Percentiles rank a stretch among this genome's conserved stretches.
phyloP scores from a whole-genome alignment of 768 basidiomycete species.

The Cubamyces lactineus region DNA sequence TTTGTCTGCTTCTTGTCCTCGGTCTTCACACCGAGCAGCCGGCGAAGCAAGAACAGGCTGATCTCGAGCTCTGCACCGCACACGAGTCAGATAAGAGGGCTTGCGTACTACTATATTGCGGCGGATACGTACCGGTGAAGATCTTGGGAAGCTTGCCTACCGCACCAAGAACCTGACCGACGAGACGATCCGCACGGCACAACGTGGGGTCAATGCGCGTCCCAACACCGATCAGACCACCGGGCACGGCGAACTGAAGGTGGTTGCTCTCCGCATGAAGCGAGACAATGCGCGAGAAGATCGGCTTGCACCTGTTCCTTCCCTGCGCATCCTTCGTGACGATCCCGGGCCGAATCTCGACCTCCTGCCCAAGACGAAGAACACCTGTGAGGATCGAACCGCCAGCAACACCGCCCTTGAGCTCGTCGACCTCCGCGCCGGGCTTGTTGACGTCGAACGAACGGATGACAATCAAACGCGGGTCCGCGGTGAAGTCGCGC shows the following conservation, averaged over 20 bases:
- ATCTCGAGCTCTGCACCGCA: slow-evolving; percentile 76
- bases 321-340: slow-evolving; percentile 94
- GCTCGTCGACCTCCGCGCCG: slow-evolving; percentile 93
- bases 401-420: slow-evolving; percentile 98
- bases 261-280: slow-evolving; percentile 95
- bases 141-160: slow-evolving; percentile 94
- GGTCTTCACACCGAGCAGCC: slow-evolving; percentile 96
- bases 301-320: slow-evolving; percentile 89
- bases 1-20: slow-evolving; percentile 99
- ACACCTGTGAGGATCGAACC: slow-evolving; percentile 95
- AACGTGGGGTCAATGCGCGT: slow-evolving; percentile 96
- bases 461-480: slow-evolving; percentile 96
- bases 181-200: slow-evolving; percentile 94
- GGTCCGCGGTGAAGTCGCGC: slow-evolving; percentile 90
- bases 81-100: neutral
- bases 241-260: slow-evolving; percentile 93
- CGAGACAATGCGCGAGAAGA: slow-evolving; percentile 89
- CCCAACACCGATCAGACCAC: slow-evolving; percentile 97
- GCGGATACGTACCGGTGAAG: slow-evolving; percentile 66
- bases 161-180: slow-evolving; percentile 94
- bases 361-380: slow-evolving; percentile 86
- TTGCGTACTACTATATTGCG: neutral
- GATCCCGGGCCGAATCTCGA: slow-evolving; percentile 96
- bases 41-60: slow-evolving; percentile 90
- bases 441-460: slow-evolving; percentile 99